Conservation (phyloP, 345 rosid genomes). For the Erysimum cheiranthoides region DNA sequence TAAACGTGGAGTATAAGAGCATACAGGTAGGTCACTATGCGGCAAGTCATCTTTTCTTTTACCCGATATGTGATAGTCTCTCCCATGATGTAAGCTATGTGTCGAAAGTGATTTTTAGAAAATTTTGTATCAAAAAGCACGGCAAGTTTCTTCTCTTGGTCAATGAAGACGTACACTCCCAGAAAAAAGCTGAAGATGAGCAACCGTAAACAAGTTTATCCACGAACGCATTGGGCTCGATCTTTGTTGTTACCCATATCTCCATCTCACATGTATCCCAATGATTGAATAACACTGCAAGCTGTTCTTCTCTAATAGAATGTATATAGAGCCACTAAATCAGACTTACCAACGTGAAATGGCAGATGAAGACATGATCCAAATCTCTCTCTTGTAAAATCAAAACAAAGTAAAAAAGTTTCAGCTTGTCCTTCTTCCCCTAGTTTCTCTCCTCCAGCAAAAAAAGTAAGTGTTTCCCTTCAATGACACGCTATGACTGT, state of each 20-base stretch:
- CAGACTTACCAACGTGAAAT: background rate
- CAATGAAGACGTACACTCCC: conserved; percentile 5
- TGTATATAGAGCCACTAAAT: background rate
- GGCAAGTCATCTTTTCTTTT: too few relatives aligned
- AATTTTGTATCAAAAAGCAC: background rate
- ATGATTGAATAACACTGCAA: background rate
- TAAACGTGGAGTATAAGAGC: conserved; percentile 1
- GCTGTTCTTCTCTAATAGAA: background rate
- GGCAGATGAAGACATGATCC: background rate
- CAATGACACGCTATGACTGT: too few relatives aligned
- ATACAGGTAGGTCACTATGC: background rate
- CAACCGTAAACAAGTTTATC: background rate
- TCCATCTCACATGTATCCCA: background rate
- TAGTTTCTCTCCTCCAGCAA: background rate
- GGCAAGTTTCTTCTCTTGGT: background rate
- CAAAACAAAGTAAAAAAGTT: background rate
- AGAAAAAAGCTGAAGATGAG: background rate
- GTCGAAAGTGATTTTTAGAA: background rate
- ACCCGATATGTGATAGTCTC: too few relatives aligned
- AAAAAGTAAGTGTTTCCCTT: too few relatives aligned
- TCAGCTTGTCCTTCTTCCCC: background rate
- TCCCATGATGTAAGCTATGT: background rate
- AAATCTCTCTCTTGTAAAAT: background rate
- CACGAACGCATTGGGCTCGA: background rate
- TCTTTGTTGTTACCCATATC: conserved; percentile 3